Evolutionary conservation across 768 basidiomycete species (phyloP).

Genomic region (Pulveroboletus ravenelii): DNA sequence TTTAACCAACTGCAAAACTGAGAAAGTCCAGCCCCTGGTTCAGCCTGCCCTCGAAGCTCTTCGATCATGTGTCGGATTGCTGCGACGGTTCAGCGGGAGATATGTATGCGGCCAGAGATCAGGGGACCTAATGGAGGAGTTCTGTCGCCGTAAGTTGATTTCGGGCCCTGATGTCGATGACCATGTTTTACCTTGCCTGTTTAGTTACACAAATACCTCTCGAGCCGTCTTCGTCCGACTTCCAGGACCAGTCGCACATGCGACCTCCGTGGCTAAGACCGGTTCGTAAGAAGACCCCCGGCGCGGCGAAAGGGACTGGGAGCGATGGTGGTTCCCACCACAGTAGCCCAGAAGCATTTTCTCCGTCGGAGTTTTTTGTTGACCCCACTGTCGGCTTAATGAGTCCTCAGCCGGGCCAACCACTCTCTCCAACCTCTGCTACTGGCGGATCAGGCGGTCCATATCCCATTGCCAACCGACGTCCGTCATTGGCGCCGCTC

Average conservation of each 20-base stretch:
- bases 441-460: constrained; percentile 12
- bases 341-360: constrained; percentile 61
- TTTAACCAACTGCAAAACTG: constrained; percentile 83
- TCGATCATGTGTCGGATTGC: constrained; percentile 81
- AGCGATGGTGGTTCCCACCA: constrained; percentile 44
- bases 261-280: constrained; percentile 89
- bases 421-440: constrained; percentile 21
- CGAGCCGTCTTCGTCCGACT: constrained; percentile 57
- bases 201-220: constrained; percentile 83
- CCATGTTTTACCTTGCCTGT: constrained; percentile 6
- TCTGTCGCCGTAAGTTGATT: constrained; percentile 69
- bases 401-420: constrained; percentile 23
- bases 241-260: constrained; percentile 39
- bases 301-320: constrained; percentile 40
- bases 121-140: constrained; percentile 92
- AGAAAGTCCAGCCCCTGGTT: constrained; percentile 68
- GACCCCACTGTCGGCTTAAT: constrained; percentile 33
- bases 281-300: constrained; percentile 69
- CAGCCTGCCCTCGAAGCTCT: constrained; percentile 80
- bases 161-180: neutral
- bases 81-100: constrained; percentile 83
- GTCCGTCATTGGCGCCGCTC: constrained; percentile 21
- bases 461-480: constrained; percentile 23
- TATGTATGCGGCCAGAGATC: constrained; percentile 90
- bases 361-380: constrained; percentile 60